A percentile compares a stretch with the other conserved stretches of the same genome.
Conservation (phyloP, 1,139 yeast species). For the Candida sp. region DNA sequence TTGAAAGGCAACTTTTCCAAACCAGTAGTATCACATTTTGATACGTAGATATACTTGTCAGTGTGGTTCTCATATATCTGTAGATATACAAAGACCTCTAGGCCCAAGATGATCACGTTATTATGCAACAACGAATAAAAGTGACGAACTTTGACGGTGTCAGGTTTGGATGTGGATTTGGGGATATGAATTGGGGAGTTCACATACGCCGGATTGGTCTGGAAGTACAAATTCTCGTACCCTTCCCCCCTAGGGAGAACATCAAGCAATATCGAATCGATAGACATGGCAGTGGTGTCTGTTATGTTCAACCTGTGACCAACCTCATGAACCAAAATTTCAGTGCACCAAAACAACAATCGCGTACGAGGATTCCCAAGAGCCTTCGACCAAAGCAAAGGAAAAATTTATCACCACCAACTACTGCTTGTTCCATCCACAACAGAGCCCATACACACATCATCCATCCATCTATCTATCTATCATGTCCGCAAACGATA, state of each 20-base stretch:
- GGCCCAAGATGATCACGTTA: constrained; percentile 56
- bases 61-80: constrained; percentile 28
- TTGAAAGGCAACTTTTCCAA: constrained; percentile 34
- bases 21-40: constrained; percentile 95
- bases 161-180: constrained; percentile 24
- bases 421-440: no score
- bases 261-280: constrained; percentile 7
- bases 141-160: constrained; percentile 65
- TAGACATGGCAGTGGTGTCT: not conserved
- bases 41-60: constrained; percentile 70
- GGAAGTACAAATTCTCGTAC: constrained; percentile 40
- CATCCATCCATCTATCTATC: no score
- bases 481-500: constrained; percentile 60
- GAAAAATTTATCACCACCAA: not conserved
- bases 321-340: no score
- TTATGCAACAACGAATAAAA: constrained; percentile 55
- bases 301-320: no score
- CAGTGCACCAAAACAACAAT: no score
- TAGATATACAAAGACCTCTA: constrained; percentile 71
- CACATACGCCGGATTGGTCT: constrained; percentile 43
- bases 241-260: constrained; percentile 19
- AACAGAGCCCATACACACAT: no score
- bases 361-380: not conserved
- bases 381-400: not conserved
- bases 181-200: constrained; percentile 35